phyloP scores from a whole-genome alignment of 768 basidiomycete genomes.

The Russula ochroleuca region DNA sequence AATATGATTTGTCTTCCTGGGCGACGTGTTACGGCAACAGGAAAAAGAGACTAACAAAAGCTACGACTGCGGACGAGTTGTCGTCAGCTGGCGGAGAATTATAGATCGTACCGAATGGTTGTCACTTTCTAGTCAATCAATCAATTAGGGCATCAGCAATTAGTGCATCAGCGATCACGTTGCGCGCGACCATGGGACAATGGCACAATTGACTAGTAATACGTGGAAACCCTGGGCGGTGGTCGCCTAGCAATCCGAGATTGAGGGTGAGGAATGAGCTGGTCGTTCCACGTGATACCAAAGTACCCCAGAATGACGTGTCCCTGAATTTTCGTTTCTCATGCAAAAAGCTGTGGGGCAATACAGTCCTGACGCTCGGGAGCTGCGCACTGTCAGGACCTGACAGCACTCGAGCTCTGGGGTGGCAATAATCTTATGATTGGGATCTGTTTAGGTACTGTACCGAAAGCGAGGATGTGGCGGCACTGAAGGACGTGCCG shows the following conservation, averaged over 20 bases:
- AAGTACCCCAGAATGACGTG: neutral
- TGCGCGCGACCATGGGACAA: neutral
- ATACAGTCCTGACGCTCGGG: neutral
- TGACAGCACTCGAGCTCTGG: neutral
- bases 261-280: slow-evolving; percentile 1
- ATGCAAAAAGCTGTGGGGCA: neutral
- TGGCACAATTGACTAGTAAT: neutral
- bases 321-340: slow-evolving; percentile 8
- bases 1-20: neutral
- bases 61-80: slow-evolving; percentile 1
- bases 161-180: slow-evolving; percentile 15
- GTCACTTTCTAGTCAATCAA: slow-evolving; percentile 1
- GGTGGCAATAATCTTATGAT: neutral
- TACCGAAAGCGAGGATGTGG: slow-evolving; percentile 1
- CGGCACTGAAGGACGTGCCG: neutral
- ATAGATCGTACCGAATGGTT: slow-evolving; percentile 7
- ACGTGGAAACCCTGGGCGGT: neutral
- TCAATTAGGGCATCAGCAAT: slow-evolving; percentile 3
- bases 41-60: neutral
- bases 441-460: neutral
- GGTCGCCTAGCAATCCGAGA: slow-evolving; percentile 24
- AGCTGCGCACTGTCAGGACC: neutral
- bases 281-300: slow-evolving; percentile 4
- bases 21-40: slow-evolving; percentile 6
- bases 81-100: slow-evolving; percentile 1